A percentile compares a stretch with the other conserved stretches of the same genome.
These are phyloP conservation scores for Chernovozyma aurita DNA, from an alignment of 1,139 yeast genomes.

Conservation along the genomic window DNA sequence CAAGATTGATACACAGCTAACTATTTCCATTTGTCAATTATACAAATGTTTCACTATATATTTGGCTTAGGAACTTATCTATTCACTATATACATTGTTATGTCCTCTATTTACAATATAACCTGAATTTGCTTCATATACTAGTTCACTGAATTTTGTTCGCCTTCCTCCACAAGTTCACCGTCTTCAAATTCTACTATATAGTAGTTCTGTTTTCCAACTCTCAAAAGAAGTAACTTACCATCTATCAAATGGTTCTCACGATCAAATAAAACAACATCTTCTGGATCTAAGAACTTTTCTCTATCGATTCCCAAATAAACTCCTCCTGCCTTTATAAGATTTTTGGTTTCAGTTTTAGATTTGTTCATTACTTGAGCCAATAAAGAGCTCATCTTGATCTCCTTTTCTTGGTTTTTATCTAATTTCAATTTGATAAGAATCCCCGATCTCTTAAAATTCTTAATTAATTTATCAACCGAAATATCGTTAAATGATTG, in stretches of 20 bases:
- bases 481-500: slow-evolving; percentile 45
- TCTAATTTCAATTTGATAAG: slow-evolving; percentile 38
- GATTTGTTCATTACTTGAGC: slow-evolving; percentile 36
- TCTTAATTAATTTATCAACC: slow-evolving; percentile 51
- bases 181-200: slow-evolving; percentile 40
- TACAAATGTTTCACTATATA: too few species aligned
- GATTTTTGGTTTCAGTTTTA: slow-evolving; percentile 54
- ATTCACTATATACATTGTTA: too few species aligned
- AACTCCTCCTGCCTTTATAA: slow-evolving; percentile 69
- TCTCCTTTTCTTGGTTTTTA: slow-evolving; percentile 21
- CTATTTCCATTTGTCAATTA: too few species aligned
- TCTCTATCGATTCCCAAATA: slow-evolving; percentile 59
- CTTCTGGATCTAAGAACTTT: slow-evolving; percentile 50
- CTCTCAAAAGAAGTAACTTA: slow-evolving; percentile 58
- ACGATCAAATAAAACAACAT: slow-evolving; percentile 41
- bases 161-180: too few species aligned
- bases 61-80: too few species aligned
- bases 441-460: slow-evolving; percentile 62
- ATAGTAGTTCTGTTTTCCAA: slow-evolving; percentile 69
- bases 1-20: too few species aligned
- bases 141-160: too few species aligned
- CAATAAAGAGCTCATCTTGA: slow-evolving; percentile 38
- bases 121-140: too few species aligned
- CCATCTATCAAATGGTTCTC: slow-evolving; percentile 53
- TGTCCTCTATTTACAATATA: too few species aligned